These are phyloP conservation scores for Termitomyces sp. DNA, from an alignment of 768 basidiomycete species.

Conservation along the genomic window DNA sequence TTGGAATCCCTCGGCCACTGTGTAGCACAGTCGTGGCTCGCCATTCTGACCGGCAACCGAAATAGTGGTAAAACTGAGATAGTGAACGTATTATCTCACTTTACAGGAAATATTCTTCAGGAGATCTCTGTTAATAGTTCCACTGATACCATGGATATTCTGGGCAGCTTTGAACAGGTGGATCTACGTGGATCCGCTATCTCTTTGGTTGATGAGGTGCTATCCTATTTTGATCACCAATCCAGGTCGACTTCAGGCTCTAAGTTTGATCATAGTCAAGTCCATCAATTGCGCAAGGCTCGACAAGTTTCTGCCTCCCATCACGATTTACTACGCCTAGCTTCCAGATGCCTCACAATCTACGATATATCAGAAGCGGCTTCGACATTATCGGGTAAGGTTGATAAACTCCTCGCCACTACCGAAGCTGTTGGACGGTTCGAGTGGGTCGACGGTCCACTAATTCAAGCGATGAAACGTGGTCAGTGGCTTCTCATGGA, in stretches of 20 bases:
- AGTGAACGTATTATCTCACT: conserved; percentile 63
- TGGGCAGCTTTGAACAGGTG: conserved; percentile 95
- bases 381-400: conserved; percentile 16
- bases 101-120: conserved; percentile 63
- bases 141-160: conserved; percentile 89
- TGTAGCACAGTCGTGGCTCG: conserved; percentile 76
- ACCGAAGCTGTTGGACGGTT: conserved; percentile 53
- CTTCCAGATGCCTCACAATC: conserved; percentile 12
- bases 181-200: conserved; percentile 45
- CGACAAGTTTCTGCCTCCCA: conserved; percentile 9
- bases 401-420: conserved; percentile 19
- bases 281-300: conserved; percentile 17
- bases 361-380: not conserved
- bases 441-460: conserved; percentile 94
- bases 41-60: conserved; percentile 79
- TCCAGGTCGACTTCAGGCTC: conserved; percentile 33
- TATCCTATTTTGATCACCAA: conserved; percentile 33
- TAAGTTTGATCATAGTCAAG: conserved; percentile 18
- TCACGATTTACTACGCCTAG: conserved; percentile 11
- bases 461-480: conserved; percentile 78
- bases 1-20: conserved; percentile 77
- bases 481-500: conserved; percentile 92
- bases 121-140: conserved; percentile 81
- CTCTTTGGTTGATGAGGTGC: conserved; percentile 35
- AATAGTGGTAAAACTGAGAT: conserved; percentile 79